Conservation (phyloP, 1,139 yeast species). For the Sugiyamaella sp. region DNA sequence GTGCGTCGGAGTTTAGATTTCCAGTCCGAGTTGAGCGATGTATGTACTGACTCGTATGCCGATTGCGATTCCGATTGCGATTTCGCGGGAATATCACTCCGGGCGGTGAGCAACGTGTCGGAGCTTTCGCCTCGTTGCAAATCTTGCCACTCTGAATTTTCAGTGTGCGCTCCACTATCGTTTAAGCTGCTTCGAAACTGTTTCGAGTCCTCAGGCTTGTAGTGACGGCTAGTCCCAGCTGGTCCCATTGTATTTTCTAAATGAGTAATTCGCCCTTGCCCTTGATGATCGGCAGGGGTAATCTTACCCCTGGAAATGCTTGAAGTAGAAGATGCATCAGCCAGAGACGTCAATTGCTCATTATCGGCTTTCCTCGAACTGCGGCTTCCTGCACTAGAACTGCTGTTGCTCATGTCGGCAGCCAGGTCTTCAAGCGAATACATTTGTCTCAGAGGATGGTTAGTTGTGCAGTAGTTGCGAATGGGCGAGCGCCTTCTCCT, state of each 20-base stretch:
- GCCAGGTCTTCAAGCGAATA: constrained; percentile 18
- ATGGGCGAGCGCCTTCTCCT: constrained; percentile 4
- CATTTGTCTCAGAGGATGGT: constrained; percentile 23
- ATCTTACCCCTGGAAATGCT: neutral
- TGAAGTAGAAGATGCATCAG: neutral
- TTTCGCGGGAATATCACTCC: neutral
- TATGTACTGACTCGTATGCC: neutral
- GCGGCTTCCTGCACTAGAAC: neutral
- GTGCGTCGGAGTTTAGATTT: constrained; percentile 7
- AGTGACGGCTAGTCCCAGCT: neutral
- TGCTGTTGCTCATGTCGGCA: neutral
- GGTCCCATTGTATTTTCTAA: neutral
- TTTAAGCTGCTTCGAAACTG: too few species aligned
- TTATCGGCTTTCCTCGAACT: too few species aligned
- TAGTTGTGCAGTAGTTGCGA: constrained; percentile 18
- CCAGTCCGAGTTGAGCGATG: constrained; percentile 1
- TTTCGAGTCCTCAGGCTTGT: too few species aligned
- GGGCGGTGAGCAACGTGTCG: neutral
- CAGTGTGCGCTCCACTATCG: neutral
- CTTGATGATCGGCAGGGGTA: constrained; percentile 14
- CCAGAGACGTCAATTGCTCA: too few species aligned
- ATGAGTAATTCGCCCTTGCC: constrained; percentile 2
- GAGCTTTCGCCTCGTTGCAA: neutral
- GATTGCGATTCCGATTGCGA: neutral
- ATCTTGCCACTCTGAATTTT: neutral